Evolutionary conservation across 2,329 filamentous ascomycete genomes (phyloP), one percentile per base, ranked within the genome.

Genomic region (Aspergillus thermomutatus): DNA sequence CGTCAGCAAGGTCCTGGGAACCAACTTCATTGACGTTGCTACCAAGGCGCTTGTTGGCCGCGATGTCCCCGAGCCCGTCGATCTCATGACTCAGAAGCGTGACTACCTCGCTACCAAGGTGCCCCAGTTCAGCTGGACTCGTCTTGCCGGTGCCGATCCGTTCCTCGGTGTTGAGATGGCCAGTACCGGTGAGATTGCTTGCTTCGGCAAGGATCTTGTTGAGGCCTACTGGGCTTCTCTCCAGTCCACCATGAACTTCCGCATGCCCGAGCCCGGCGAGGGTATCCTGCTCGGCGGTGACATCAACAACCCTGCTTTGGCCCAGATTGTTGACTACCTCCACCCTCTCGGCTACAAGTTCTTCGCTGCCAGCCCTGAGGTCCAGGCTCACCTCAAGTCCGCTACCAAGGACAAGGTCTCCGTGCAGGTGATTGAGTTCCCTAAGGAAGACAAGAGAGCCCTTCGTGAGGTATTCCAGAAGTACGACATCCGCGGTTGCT

Each of bases 231-330:
- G 94, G 94, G 83, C 92, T 26, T 95, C 92, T 19, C 82, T 96
- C 60, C 94, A 99, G 79, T 94, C 91, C 21, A 93, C 91, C 68
- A 99, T 97, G 93, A 99, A 97, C 86, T 97, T 97, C 90, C 91
- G 92, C 66, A 85, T 97, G 69, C 94, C 94, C 46, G 88, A 95
- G 75, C 90, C 92, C 53, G 94, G 94, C 64, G 92, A 97, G 82
- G 93, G 94, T 79, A 87, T 99, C 57, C 87, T 99, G 53, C 91
- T 99, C 64, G 94, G 94, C 63, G 94, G 94, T 67, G 91, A 97
- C 73, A 79, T 86, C 59, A 82, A 80, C 65, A 88, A 87, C 75
- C 75, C 87, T 58, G 86, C 86, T 25, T 83, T 99, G 56, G 84
- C 87, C 58, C 83, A 85, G 70, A 88, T 97, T 58, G 90, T 94